Conservation (phyloP, 768 basidiomycete genomes). For the Podaxis sp. region DNA sequence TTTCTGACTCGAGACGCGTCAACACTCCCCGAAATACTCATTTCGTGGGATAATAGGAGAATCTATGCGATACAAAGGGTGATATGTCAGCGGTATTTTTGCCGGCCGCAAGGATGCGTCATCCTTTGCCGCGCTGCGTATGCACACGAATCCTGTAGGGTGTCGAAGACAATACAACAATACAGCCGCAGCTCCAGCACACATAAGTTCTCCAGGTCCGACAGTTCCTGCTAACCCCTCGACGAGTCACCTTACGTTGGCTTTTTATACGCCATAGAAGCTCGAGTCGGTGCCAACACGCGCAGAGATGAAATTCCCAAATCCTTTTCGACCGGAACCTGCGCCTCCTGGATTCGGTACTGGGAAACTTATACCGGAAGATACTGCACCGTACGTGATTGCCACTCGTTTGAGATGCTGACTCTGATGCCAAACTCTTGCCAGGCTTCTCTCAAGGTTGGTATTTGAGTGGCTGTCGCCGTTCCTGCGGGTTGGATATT, state of each 20-base stretch:
- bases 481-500: constrained; percentile 47
- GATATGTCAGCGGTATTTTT: constrained; percentile 3
- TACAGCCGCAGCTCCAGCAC: neutral
- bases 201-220: neutral
- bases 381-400: constrained; percentile 32
- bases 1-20: neutral
- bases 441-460: constrained; percentile 36
- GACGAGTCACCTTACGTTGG: neutral
- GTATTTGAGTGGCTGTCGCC: constrained; percentile 49
- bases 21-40: neutral
- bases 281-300: neutral
- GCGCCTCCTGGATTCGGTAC: constrained; percentile 50
- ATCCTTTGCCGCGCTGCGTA: neutral
- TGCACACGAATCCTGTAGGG: neutral
- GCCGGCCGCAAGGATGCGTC: constrained; percentile 6
- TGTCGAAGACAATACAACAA: neutral
- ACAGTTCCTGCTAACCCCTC: neutral
- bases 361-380: constrained; percentile 45
- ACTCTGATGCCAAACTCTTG: neutral
- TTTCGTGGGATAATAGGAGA: neutral
- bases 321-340: constrained; percentile 43
- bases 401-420: neutral
- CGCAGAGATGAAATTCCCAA: constrained; percentile 25
- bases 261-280: neutral
- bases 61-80: neutral